Conservation (phyloP, 140 eudicot species). For the Artemisia princeps region DNA sequence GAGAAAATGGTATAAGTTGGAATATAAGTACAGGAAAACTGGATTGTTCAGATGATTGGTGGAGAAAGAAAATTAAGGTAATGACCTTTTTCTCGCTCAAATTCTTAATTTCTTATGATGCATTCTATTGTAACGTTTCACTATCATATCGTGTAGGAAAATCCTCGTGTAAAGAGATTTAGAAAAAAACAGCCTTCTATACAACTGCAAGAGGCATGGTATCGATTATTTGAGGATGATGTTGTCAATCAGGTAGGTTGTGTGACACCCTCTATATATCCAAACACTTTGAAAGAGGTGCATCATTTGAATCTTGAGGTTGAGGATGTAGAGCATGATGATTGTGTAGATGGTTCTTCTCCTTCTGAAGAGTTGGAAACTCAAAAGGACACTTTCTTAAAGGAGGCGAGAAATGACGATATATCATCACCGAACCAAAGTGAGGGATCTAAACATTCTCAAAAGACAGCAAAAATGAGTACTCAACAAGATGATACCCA, state of each 20-base stretch:
- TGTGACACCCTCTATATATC: not conserved
- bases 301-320: slow-evolving; percentile 11
- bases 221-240: slow-evolving; percentile 19
- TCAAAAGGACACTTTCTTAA: not conserved
- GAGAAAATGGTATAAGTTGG: not conserved
- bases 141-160: slow-evolving; percentile 15
- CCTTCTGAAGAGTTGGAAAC: not conserved
- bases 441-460: not conserved
- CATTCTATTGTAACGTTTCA: not conserved
- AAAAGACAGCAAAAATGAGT: slow-evolving; percentile 3
- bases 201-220: slow-evolving; percentile 25
- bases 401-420: not conserved
- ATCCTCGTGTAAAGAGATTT: slow-evolving; percentile 3
- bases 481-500: slow-evolving; percentile 12
- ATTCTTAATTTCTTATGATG: not conserved
- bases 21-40: slow-evolving; percentile 13
- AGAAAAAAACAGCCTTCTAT: slow-evolving; percentile 19
- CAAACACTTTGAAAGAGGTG: not conserved
- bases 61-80: slow-evolving; percentile 21
- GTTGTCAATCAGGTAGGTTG: slow-evolving; percentile 11
- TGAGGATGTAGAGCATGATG: slow-evolving; percentile 7
- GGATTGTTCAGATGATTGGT: slow-evolving; percentile 26
- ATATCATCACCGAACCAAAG: slow-evolving; percentile 6
- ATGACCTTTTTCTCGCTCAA: not conserved
- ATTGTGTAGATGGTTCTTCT: not conserved